Conservation (phyloP, 2,329 filamentous ascomycete species). For the Lachnellula cervina region DNA sequence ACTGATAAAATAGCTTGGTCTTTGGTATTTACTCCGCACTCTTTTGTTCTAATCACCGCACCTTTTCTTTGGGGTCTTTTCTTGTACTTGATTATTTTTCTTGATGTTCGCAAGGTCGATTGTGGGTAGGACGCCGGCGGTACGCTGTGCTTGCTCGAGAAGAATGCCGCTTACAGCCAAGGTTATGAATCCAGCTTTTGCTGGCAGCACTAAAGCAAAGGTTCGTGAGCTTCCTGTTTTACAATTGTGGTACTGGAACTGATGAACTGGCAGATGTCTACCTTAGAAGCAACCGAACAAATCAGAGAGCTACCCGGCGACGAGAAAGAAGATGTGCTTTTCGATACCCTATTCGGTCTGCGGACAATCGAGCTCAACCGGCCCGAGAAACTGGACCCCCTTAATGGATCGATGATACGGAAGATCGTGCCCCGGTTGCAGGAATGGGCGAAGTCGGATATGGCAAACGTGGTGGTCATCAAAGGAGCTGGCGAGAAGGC, state of each 20-base stretch:
- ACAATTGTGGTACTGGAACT: constrained; percentile 16
- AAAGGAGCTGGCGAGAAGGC: constrained; percentile 83
- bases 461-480: constrained; percentile 89
- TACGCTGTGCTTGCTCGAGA: constrained; percentile 35
- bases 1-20: neutral
- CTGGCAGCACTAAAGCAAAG: constrained; percentile 41
- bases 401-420: constrained; percentile 89
- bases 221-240: constrained; percentile 35
- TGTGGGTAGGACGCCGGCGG: constrained; percentile 49
- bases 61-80: constrained; percentile 7
- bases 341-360: constrained; percentile 82
- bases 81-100: constrained; percentile 19
- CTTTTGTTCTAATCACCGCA: constrained; percentile 14
- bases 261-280: constrained; percentile 9
- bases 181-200: constrained; percentile 56
- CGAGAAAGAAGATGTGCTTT: constrained; percentile 85
- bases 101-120: constrained; percentile 56
- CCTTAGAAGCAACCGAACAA: constrained; percentile 20
- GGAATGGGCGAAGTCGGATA: constrained; percentile 92
- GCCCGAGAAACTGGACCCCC: constrained; percentile 83
- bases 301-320: constrained; percentile 46
- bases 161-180: constrained; percentile 80
- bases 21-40: constrained; percentile 16
- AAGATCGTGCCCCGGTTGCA: constrained; percentile 87
- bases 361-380: constrained; percentile 93